Percentiles rank a stretch among this genome's conserved stretches.
Conservation (phyloP, 75 land plant genomes). For the Selaginella tamariscina region DNA sequence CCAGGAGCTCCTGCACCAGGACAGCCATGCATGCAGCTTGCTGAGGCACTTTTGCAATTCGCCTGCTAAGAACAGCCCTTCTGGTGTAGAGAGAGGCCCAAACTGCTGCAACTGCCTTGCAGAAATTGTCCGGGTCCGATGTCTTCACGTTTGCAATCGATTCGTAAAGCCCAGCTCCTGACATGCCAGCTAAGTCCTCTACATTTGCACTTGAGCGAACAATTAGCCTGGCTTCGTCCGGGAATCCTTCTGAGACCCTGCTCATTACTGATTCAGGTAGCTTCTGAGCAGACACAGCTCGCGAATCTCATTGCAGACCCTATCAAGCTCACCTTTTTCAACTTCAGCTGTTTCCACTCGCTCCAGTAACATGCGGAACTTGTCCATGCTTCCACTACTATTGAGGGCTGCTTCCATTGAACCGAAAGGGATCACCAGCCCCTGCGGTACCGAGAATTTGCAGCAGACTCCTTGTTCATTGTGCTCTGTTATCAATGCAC, state of each 20-base stretch:
- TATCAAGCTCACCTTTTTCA: constrained; percentile 61
- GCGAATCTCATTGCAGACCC: constrained; percentile 52
- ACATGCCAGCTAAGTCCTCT: constrained; percentile 98
- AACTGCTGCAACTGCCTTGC: constrained; percentile 62
- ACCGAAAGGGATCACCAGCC: constrained; percentile 85
- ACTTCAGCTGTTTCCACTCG: constrained; percentile 53
- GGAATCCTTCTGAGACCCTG: constrained; percentile 31
- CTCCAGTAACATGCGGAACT: constrained; percentile 43
- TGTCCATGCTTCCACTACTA: constrained; percentile 31
- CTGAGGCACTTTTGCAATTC: constrained; percentile 75
- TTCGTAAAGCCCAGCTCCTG: constrained; percentile 95
- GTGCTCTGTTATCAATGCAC: not conserved
- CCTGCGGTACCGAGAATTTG: constrained; percentile 67
- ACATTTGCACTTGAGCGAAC: constrained; percentile 96
- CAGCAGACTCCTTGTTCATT: constrained; percentile 55
- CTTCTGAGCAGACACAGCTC: constrained; percentile 38
- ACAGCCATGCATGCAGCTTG: constrained; percentile 81
- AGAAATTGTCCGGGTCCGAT: constrained; percentile 47
- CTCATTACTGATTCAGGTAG: constrained; percentile 36
- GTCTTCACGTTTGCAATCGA: constrained; percentile 83
- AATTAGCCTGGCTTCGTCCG: constrained; percentile 42
- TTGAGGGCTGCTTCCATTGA: constrained; percentile 78
- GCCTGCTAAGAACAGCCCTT: constrained; percentile 79
- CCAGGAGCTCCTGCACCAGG: constrained; percentile 84
- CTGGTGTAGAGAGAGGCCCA: constrained; percentile 97